Percentiles rank a stretch among this genome's conserved stretches.
phyloP scores from a whole-genome alignment of 2,329 filamentous ascomycete species.

The Phaeosphaeriaceae sp. region DNA sequence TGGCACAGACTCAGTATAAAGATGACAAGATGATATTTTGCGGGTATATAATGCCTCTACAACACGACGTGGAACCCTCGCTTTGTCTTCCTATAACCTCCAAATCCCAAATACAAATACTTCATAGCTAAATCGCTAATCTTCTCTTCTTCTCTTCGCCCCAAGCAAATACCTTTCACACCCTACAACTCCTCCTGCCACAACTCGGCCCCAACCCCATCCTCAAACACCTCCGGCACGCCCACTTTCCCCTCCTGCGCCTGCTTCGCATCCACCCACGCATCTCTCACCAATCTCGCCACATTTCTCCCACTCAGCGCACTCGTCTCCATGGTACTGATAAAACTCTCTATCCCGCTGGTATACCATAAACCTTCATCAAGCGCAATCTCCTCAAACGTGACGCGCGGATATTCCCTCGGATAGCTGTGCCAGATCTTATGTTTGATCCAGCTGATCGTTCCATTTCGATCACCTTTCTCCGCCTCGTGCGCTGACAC shows the following conservation, averaged over 20 bases:
- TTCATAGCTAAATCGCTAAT: no score
- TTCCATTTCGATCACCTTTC: constrained; percentile 38
- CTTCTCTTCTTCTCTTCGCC: no score
- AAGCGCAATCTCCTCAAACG: constrained; percentile 82
- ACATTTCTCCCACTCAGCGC: constrained; percentile 90
- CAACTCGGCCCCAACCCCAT: not conserved
- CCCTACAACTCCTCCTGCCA: constrained; percentile 4
- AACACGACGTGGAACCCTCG: no score
- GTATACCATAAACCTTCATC: constrained; percentile 71
- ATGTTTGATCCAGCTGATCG: constrained; percentile 43
- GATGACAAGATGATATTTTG: not conserved
- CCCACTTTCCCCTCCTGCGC: constrained; percentile 6
- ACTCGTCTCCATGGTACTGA: constrained; percentile 97
- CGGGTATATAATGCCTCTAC: not conserved
- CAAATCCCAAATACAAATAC: no score
- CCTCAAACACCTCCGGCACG: not conserved
- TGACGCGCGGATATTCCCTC: constrained; percentile 80
- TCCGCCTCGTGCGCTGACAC: constrained; percentile 42
- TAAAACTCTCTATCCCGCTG: constrained; percentile 84
- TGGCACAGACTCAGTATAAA: no score
- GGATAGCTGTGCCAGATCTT: constrained; percentile 86
- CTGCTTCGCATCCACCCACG: constrained; percentile 49
- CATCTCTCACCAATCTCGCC: constrained; percentile 72
- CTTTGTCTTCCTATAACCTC: no score
- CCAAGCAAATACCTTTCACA: no score